Evolutionary conservation across 2,329 filamentous ascomycete species (phyloP), one percentile per base, ranked within the genome.

Genomic region (Hymenoscyphus scutula): DNA sequence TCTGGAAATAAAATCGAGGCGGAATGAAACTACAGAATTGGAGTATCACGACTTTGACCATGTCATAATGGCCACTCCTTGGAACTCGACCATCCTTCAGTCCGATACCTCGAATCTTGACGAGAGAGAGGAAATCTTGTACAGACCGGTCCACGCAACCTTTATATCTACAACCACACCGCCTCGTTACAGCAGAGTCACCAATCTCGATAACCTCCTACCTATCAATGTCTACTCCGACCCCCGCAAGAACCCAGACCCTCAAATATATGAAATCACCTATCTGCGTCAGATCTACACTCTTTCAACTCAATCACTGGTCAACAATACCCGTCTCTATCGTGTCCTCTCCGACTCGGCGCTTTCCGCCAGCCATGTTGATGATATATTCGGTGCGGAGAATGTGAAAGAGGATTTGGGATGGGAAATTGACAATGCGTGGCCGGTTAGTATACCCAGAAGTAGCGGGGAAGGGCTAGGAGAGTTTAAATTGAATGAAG

Each of bases 51-150:
- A 34, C 6, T 68, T 65, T 19, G 64, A 68, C 37, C 57, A 65
- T 23, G 37, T 68, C 23, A 38, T 68, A 27, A 13, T 67, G 5
- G 63, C 66, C 8, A 58, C 61, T 1, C 66, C 66, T 2, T 64
- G 53, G 51, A 64, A 63, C 55, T 10, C 53, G 1, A 11, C 59
- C 1, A 27, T 58, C 17, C 13, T 48, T 10, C n/a, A 25, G 10
- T 23, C 41, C 10, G 8, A 19, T 11, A 48, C 0, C 11, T 41
- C 37, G 2, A 17, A 45, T 19, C 11, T 11, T 3, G 11, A 17
- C 5, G n/a, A 23, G 6, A 32, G 48, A 27, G 62, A 60, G 23
- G 37, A 62, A 38, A 34, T 65, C 4, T 34, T 53, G 19, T 68
- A 67, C 27, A 58, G 48, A 38, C 11, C 53, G 5, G 32, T 60